These are phyloP conservation scores for Rhodotorula mucilaginosa DNA, from an alignment of 1,284 basidiomycete genomes.

Conservation along the genomic window DNA sequence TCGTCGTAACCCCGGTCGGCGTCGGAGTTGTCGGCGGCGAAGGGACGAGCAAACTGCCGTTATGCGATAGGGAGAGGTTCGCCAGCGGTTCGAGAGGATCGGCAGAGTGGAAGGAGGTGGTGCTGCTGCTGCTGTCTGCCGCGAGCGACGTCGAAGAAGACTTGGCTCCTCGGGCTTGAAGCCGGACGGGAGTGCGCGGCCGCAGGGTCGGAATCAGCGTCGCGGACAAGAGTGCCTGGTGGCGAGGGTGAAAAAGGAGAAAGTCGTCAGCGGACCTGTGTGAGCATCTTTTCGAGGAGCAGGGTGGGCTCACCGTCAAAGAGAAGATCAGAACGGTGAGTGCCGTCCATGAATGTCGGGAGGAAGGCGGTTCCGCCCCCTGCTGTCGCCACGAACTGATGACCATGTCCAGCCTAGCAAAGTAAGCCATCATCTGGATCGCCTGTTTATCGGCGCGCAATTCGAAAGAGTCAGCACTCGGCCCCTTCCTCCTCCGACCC, in stretches of 20 bases:
- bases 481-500: too few relatives aligned
- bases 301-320: too few relatives aligned
- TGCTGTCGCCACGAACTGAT: background rate
- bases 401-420: background rate
- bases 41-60: background rate
- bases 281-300: too few relatives aligned
- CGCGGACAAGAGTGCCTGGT: background rate
- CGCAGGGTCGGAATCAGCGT: background rate
- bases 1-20: background rate
- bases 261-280: too few relatives aligned
- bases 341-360: background rate
- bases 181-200: slow-evolving; percentile 10
- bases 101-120: slow-evolving; percentile 25
- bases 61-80: slow-evolving; percentile 11
- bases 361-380: too few relatives aligned
- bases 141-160: too few relatives aligned
- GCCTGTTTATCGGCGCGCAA: background rate
- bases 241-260: background rate
- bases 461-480: background rate
- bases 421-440: slow-evolving; percentile 10
- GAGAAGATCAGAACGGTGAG: too few relatives aligned
- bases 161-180: background rate
- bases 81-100: slow-evolving; percentile 35
- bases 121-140: background rate
- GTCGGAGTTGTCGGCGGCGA: background rate